A percentile compares a stretch with the other conserved stretches of the same genome.
Evolutionary conservation across 2,329 filamentous ascomycete genomes (phyloP).

Genomic region (Penicillium sp.): DNA sequence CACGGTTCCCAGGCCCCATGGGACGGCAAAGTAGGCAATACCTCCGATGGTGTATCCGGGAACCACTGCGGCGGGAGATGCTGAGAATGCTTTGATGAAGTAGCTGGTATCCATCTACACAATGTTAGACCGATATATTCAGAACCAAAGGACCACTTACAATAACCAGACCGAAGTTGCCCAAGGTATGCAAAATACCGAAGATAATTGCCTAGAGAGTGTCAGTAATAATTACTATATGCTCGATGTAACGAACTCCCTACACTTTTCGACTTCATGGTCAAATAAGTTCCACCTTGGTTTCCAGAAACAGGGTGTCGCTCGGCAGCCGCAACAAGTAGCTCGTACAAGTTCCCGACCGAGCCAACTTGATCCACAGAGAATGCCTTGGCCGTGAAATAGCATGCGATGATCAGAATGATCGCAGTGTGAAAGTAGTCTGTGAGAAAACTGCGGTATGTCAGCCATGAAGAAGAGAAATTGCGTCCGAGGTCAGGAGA

Average conservation of each 20-base stretch:
- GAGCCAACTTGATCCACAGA: conserved; percentile 51
- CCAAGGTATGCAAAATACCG: conserved; percentile 50
- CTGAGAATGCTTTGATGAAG: conserved; percentile 56
- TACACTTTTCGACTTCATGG: conserved; percentile 55
- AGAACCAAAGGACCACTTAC: conserved; percentile 23
- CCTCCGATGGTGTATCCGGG: conserved; percentile 55
- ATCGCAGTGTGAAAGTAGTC: conserved; percentile 58
- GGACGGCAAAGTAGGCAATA: conserved; percentile 56
- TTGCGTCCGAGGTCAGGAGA: background rate
- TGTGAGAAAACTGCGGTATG: conserved; percentile 42
- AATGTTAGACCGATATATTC: background rate
- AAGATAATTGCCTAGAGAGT: conserved; percentile 49
- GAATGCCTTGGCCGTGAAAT: conserved; percentile 51
- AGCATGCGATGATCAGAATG: conserved; percentile 54
- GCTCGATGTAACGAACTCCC: conserved; percentile 28
- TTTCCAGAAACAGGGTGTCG: conserved; percentile 54
- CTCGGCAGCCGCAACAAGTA: conserved; percentile 48
- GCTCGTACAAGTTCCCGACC: conserved; percentile 50
- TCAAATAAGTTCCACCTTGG: conserved; percentile 55
- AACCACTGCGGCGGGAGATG: conserved; percentile 48
- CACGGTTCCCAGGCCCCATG: conserved; percentile 55
- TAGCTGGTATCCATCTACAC: conserved; percentile 53
- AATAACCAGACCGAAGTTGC: conserved; percentile 56
- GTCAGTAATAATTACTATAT: background rate
- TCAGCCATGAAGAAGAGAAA: background rate